phyloP scores from a whole-genome alignment of 1,139 yeast species.

The Candida frijolesensis region DNA sequence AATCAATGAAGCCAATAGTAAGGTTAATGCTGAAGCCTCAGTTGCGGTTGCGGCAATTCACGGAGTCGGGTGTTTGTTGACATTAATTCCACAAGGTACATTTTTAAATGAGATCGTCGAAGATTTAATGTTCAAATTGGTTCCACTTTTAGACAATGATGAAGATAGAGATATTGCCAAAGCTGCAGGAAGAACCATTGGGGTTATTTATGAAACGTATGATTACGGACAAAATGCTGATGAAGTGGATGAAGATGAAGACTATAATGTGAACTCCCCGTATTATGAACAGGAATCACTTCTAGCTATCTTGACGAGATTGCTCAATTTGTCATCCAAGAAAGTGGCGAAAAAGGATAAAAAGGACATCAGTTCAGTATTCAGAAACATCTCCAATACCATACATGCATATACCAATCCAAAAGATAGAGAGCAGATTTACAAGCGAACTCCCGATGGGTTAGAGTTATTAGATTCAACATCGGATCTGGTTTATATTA shows the following conservation, averaged over 20 bases:
- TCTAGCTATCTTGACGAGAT: constrained; percentile 42
- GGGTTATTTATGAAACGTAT: constrained; percentile 61
- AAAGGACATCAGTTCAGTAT: constrained; percentile 60
- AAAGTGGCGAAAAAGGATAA: constrained; percentile 64
- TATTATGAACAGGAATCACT: constrained; percentile 61
- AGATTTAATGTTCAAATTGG: constrained; percentile 38
- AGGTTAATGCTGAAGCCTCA: constrained; percentile 37
- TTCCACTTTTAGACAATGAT: constrained; percentile 47
- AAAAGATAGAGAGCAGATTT: constrained; percentile 39
- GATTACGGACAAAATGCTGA: constrained; percentile 43
- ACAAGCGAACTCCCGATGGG: constrained; percentile 41
- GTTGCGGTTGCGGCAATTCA: constrained; percentile 50
- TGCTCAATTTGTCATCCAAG: constrained; percentile 56
- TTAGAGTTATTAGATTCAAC: constrained; percentile 39
- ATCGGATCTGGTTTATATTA: constrained; percentile 51
- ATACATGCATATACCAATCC: constrained; percentile 45
- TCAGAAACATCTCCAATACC: constrained; percentile 61
- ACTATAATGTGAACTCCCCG: constrained; percentile 52
- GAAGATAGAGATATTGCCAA: constrained; percentile 41
- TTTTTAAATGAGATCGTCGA: constrained; percentile 46
- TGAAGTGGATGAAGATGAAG: constrained; percentile 33
- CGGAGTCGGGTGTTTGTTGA: constrained; percentile 49
- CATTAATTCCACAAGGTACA: constrained; percentile 42
- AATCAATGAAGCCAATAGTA: constrained; percentile 35
- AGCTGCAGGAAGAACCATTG: constrained; percentile 64